These are phyloP conservation scores for Fereydounia khargensis DNA, from an alignment of 1,284 basidiomycete genomes.

Conservation along the genomic window DNA sequence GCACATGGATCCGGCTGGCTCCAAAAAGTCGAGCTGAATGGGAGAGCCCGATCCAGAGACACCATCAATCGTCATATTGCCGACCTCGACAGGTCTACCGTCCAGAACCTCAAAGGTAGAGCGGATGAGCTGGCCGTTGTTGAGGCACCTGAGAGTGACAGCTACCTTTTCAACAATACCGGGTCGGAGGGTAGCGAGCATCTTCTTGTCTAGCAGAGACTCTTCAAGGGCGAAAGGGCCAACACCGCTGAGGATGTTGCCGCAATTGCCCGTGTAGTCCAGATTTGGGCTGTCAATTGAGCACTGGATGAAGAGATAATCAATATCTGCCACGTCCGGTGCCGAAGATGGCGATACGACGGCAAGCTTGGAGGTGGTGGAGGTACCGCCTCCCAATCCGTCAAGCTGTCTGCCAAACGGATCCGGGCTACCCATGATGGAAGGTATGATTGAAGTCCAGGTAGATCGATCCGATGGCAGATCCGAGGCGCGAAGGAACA, in stretches of 20 bases:
- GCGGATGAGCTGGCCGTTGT: conserved; percentile 3
- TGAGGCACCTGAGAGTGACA: conserved; percentile 5
- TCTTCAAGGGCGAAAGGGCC: conserved; percentile 18
- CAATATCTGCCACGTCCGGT: conserved; percentile 15
- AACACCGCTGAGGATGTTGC: conserved; percentile 42
- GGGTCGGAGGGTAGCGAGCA: neutral
- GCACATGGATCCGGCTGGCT: conserved; percentile 6
- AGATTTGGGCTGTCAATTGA: conserved; percentile 23
- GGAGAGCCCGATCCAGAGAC: conserved; percentile 32
- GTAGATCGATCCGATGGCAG: conserved; percentile 22
- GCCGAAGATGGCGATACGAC: conserved; percentile 61
- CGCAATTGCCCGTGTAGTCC: conserved; percentile 46
- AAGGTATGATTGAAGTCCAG: conserved; percentile 3
- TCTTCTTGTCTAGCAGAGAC: neutral
- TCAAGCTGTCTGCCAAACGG: conserved; percentile 74
- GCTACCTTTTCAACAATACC: neutral
- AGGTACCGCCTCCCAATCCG: conserved; percentile 71
- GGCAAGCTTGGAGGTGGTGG: conserved; percentile 73
- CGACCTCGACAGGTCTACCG: conserved; percentile 21
- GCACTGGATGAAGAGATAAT: conserved; percentile 48
- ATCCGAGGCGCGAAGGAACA: conserved; percentile 66
- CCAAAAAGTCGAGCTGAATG: conserved; percentile 29
- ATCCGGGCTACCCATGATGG: conserved; percentile 72
- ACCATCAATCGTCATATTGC: conserved; percentile 34
- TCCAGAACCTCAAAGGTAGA: conserved; percentile 20